Conservation (phyloP, 1,284 basidiomycete genomes). For the Melanopsichium pennsylvanicum region DNA sequence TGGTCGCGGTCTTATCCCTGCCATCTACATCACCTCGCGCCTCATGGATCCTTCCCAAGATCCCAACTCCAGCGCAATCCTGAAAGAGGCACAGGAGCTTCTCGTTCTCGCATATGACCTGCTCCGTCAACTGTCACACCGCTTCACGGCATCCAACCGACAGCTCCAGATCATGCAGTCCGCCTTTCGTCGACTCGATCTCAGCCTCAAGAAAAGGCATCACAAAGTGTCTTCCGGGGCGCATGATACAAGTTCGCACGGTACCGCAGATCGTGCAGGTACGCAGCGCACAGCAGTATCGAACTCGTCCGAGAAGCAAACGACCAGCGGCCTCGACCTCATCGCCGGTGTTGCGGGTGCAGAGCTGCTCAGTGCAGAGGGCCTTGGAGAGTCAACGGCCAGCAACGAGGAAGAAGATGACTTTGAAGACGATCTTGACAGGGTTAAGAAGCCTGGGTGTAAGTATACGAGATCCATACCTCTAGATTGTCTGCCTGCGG, state of each 20-base stretch:
- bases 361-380: conserved; percentile 29
- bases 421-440: conserved; percentile 25
- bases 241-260: conserved; percentile 7
- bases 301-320: conserved; percentile 16
- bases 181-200: conserved; percentile 36
- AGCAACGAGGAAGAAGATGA: conserved; percentile 41
- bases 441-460: conserved; percentile 34
- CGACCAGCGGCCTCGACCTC: conserved; percentile 41
- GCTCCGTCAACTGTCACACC: conserved; percentile 25
- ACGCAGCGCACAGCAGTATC: conserved; percentile 1
- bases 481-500: background rate
- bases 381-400: conserved; percentile 19
- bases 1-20: conserved; percentile 41
- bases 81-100: conserved; percentile 44
- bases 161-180: conserved; percentile 50
- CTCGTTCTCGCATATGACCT: conserved; percentile 45
- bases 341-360: conserved; percentile 44
- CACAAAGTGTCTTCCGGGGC: conserved; percentile 8
- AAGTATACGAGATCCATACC: conserved; percentile 4
- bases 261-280: conserved; percentile 1
- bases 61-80: conserved; percentile 22
- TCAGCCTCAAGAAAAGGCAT: conserved; percentile 35
- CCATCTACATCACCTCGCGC: conserved; percentile 44
- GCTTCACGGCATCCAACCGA: conserved; percentile 40
- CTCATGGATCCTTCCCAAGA: conserved; percentile 41